Evolutionary conservation across 768 basidiomycete species (phyloP).

Genomic region (Candolleomyces aberdarensis): DNA sequence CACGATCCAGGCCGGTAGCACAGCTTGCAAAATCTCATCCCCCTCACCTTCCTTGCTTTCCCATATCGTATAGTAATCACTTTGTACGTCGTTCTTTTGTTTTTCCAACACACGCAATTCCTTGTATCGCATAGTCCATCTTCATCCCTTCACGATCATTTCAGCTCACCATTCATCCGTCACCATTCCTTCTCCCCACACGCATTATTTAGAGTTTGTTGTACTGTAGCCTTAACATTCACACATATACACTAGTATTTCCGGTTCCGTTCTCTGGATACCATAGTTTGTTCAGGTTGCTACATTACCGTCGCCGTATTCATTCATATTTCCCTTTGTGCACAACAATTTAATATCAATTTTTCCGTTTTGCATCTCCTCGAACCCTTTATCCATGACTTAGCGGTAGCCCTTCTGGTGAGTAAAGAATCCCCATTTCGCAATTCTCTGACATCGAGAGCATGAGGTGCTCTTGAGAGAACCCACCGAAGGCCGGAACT

Average conservation of each 20-base stretch:
- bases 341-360: not conserved
- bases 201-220: not conserved
- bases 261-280: not conserved
- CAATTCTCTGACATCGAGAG: no score
- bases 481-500: no score
- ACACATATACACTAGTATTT: not conserved
- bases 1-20: constrained; percentile 1
- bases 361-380: not conserved
- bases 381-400: no score
- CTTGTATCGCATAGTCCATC: no score
- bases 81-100: not conserved
- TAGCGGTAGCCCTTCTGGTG: no score
- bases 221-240: not conserved
- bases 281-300: not conserved
- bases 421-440: no score
- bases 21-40: not conserved
- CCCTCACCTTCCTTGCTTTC: not conserved
- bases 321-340: not conserved
- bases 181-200: not conserved
- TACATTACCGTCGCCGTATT: not conserved
- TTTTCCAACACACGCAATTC: not conserved
- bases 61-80: not conserved
- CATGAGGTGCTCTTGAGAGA: no score
- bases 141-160: not conserved
- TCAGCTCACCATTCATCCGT: not conserved